phyloP scores from a whole-genome alignment of 2,329 filamentous ascomycete species.

The Pseudogymnoascus sp. region DNA sequence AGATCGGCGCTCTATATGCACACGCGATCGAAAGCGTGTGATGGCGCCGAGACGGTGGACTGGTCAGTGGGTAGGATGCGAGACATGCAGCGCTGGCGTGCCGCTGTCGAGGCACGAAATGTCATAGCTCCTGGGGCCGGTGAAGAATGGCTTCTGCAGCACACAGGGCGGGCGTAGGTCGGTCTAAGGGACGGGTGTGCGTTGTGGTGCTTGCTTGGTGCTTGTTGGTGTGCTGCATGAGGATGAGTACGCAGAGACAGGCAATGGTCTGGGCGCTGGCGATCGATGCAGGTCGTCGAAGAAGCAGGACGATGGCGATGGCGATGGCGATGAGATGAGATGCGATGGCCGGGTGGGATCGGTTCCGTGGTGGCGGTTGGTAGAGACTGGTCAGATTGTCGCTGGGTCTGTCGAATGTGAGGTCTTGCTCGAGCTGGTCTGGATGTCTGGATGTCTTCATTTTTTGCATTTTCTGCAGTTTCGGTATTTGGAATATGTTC shows the following conservation, averaged over 20 bases:
- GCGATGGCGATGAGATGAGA: slow-evolving; percentile 4
- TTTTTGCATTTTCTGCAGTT: no score
- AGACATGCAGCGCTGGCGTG: not conserved
- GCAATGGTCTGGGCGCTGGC: not conserved
- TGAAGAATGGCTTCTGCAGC: not conserved
- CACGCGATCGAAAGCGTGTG: slow-evolving; percentile 5
- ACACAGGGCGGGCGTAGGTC: not conserved
- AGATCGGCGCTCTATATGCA: not conserved
- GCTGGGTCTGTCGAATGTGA: not conserved
- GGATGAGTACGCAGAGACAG: not conserved
- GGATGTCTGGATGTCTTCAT: not conserved
- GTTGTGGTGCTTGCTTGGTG: not conserved
- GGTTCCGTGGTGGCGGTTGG: not conserved
- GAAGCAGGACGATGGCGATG: not conserved
- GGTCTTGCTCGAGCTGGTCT: not conserved
- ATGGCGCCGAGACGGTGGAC: slow-evolving; percentile 2
- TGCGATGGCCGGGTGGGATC: not conserved
- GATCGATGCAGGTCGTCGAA: not conserved
- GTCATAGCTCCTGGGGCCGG: not conserved
- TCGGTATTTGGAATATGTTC: no score
- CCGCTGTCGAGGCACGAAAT: not conserved
- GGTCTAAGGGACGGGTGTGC: not conserved
- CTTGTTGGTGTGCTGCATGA: not conserved
- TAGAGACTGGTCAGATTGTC: not conserved
- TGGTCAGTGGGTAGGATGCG: not conserved